Evolutionary conservation across 192 early-diverging fungal species (phyloP), one percentile per base, ranked within the genome.

Genomic region (Neocallimastix lanati): DNA sequence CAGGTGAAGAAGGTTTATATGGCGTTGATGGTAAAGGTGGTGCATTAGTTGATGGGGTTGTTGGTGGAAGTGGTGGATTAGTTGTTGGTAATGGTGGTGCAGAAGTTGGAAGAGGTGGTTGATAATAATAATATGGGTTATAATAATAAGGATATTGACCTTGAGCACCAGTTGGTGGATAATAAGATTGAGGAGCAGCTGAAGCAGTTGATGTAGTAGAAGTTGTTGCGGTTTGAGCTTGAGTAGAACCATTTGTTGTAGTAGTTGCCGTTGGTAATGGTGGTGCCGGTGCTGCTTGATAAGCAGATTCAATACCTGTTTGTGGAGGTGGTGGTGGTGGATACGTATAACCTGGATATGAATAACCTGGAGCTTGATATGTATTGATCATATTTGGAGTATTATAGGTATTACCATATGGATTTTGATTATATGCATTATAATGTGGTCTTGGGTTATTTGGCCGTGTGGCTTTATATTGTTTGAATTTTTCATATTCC

Each of bases 401-500:
- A n/a, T 67, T 15, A 21, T 67, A 67, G 0, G 25, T n/a, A n/a
- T 67, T 67, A 37, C 36, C 36, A 67, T 67, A 67, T 67, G 50
- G 50, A 67, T 27, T 67, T 67, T 25, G 25, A n/a, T 50, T 50
- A 21, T 67, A 67, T 67, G 50, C 25, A n/a, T 67, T 67, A 21
- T 67, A 67, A 67, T 67, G 50, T n/a, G 50, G 50, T 67, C 50
- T 67, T 67, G 50, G 50, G 11, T 67, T 67, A n/a, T 67, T 67
- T 67, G 50, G 50, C 2, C 50, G 16, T n/a, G 21, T 27, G 9
- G 25, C 25, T n/a, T 27, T 67, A n/a, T n/a, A 67, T 67, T 67
- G 50, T n/a, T 83, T 85, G 67, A 84, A 90, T 58, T 84, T 84
- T 78, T 93, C 87, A 83, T 90, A 90, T 77, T 97, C 94, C 0